Conservation (phyloP, 1,139 yeast genomes). For the Cylindricascospora bacillispora region DNA sequence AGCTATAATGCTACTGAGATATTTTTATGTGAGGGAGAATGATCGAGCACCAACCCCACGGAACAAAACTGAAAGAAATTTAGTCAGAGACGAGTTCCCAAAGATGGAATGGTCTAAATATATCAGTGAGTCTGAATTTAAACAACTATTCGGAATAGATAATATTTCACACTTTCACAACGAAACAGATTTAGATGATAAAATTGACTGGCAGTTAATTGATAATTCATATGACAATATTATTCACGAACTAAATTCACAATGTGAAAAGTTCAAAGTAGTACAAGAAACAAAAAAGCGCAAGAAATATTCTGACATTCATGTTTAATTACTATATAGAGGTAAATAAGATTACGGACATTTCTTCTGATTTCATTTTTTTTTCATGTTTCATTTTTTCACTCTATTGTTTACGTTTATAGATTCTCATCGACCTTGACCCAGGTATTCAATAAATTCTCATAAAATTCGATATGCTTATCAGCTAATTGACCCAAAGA, state of each 20-base stretch:
- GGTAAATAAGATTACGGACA: too few relatives aligned
- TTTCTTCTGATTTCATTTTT: too few relatives aligned
- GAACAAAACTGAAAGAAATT: slow-evolving; percentile 58
- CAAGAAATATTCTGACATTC: neutral
- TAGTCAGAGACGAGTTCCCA: slow-evolving; percentile 58
- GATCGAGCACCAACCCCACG: slow-evolving; percentile 75
- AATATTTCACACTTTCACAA: slow-evolving; percentile 25
- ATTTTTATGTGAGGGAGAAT: slow-evolving; percentile 78
- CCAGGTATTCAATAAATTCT: slow-evolving; percentile 64
- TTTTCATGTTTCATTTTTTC: too few relatives aligned
- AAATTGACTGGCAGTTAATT: slow-evolving; percentile 21
- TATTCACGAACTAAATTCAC: slow-evolving; percentile 9
- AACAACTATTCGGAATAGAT: slow-evolving; percentile 36
- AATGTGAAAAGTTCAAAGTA: slow-evolving; percentile 3
- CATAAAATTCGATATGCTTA: slow-evolving; percentile 64
- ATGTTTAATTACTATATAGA: too few relatives aligned
- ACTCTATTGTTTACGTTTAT: too few relatives aligned
- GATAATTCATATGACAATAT: slow-evolving; percentile 17
- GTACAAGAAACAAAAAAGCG: slow-evolving; percentile 1
- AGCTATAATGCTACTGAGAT: slow-evolving; percentile 66
- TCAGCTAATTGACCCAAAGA: slow-evolving; percentile 63
- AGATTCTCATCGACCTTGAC: slow-evolving; percentile 36
- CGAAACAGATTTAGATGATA: slow-evolving; percentile 17
- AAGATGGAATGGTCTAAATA: slow-evolving; percentile 38
- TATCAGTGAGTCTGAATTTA: slow-evolving; percentile 35